Conservation (phyloP, 345 rosid genomes). For the Gossypium anomalum region DNA sequence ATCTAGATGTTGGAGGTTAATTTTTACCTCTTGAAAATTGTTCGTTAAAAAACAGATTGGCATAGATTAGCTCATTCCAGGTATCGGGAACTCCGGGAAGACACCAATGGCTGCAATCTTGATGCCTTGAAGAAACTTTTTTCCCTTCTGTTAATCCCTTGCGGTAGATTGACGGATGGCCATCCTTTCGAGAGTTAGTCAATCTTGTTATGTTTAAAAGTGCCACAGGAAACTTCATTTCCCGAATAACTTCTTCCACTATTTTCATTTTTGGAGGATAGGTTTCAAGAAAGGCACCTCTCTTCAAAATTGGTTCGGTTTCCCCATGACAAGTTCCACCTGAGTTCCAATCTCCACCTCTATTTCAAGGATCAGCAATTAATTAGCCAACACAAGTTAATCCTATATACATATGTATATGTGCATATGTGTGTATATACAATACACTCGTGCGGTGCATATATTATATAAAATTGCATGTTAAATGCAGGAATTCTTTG, state of each 20-base stretch:
- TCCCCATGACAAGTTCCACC: slow-evolving; percentile 90
- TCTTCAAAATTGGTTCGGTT: slow-evolving; percentile 48
- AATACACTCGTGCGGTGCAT: not conserved
- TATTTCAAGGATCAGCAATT: slow-evolving; percentile 24
- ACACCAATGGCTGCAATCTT: slow-evolving; percentile 99
- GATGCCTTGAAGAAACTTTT: slow-evolving; percentile 42
- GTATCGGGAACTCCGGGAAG: slow-evolving; percentile 91
- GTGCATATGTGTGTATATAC: not conserved
- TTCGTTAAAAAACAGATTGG: slow-evolving; percentile 43
- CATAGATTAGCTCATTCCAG: slow-evolving; percentile 92
- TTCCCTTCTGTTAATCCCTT: slow-evolving; percentile 39
- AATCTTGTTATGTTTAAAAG: slow-evolving; percentile 78
- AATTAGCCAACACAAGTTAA: not conserved
- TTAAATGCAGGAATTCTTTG: not conserved
- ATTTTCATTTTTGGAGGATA: slow-evolving; percentile 88
- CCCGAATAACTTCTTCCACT: slow-evolving; percentile 67
- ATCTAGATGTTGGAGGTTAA: not conserved
- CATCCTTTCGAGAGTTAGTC: slow-evolving; percentile 88
- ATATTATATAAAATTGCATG: not conserved
- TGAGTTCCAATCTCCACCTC: slow-evolving; percentile 97
- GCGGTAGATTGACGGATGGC: slow-evolving; percentile 83
- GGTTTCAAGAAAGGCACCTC: slow-evolving; percentile 52
- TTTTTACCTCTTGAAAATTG: slow-evolving; percentile 16
- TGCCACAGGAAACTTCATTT: slow-evolving; percentile 52
- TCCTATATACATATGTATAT: not conserved